phyloP scores from a whole-genome alignment of 441 rosid genomes.

The Bocquillonia castaneifolia region DNA sequence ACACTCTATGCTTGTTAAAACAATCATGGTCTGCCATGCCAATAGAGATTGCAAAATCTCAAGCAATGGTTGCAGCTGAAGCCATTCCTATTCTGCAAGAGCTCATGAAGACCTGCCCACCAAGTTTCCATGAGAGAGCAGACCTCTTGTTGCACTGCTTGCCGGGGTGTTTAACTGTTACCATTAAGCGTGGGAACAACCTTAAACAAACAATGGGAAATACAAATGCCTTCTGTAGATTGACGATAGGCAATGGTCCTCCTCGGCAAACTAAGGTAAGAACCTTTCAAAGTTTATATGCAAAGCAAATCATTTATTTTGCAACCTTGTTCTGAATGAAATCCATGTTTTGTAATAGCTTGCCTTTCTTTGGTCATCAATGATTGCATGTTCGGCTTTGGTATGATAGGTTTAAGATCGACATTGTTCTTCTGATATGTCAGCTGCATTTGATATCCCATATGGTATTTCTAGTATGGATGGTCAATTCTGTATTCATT shows the following conservation, averaged over 20 bases:
- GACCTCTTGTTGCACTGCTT: constrained; percentile 72
- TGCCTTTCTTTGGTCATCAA: not conserved
- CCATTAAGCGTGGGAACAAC: constrained; percentile 73
- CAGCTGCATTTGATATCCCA: not conserved
- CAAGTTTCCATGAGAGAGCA: constrained; percentile 71
- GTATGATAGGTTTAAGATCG: not conserved
- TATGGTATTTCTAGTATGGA: too few relatives aligned
- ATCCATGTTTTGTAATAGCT: not conserved
- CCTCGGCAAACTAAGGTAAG: constrained; percentile 79
- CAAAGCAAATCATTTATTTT: not conserved
- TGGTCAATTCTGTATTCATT: not conserved
- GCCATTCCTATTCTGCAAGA: constrained; percentile 72
- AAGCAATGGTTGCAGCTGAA: constrained; percentile 74
- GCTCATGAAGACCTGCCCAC: constrained; percentile 76
- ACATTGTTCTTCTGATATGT: not conserved
- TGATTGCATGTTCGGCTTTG: not conserved
- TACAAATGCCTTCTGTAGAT: constrained; percentile 79
- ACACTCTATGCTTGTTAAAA: constrained; percentile 64
- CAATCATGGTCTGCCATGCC: constrained; percentile 85
- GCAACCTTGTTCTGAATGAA: not conserved
- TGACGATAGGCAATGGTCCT: constrained; percentile 72
- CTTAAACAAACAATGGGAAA: constrained; percentile 70
- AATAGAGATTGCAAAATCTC: constrained; percentile 63
- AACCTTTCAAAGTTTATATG: not conserved
- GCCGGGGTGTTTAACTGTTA: constrained; percentile 84